Conservation (phyloP, 2,329 filamentous ascomycete species). For the Fusarium sp. region DNA sequence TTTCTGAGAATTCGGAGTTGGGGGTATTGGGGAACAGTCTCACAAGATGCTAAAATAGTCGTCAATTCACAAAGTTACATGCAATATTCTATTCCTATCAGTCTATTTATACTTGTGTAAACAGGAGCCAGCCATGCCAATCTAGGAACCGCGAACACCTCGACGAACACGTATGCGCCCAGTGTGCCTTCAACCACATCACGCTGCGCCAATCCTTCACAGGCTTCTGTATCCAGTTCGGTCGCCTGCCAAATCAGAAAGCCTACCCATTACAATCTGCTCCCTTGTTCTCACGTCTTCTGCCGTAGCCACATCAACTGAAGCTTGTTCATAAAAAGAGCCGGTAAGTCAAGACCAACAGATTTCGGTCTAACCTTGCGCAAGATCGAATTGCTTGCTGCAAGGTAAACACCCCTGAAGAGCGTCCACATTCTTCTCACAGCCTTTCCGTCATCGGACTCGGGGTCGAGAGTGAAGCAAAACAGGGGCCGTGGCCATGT, state of each 20-base stretch:
- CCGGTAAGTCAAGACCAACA: background rate
- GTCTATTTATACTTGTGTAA: background rate
- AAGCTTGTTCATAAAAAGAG: slow-evolving; percentile 14
- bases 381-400: slow-evolving; percentile 3
- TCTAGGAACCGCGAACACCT: background rate
- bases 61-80: slow-evolving; percentile 20
- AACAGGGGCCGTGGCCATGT: slow-evolving; percentile 29
- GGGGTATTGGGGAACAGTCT: slow-evolving; percentile 39
- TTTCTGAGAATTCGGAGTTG: slow-evolving; percentile 40
- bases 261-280: too few relatives aligned
- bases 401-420: slow-evolving; percentile 8
- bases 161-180: too few relatives aligned
- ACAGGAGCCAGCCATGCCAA: background rate
- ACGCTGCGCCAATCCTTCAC: too few relatives aligned
- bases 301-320: slow-evolving; percentile 9
- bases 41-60: slow-evolving; percentile 27
- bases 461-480: background rate
- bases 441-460: background rate
- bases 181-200: too few relatives aligned
- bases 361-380: background rate
- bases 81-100: background rate
- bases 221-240: too few relatives aligned
- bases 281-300: too few relatives aligned
- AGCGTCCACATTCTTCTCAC: background rate
- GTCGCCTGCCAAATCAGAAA: too few relatives aligned